These are phyloP conservation scores for Kodamaea fungicola DNA, from an alignment of 1,139 yeast genomes.

Conservation along the genomic window DNA sequence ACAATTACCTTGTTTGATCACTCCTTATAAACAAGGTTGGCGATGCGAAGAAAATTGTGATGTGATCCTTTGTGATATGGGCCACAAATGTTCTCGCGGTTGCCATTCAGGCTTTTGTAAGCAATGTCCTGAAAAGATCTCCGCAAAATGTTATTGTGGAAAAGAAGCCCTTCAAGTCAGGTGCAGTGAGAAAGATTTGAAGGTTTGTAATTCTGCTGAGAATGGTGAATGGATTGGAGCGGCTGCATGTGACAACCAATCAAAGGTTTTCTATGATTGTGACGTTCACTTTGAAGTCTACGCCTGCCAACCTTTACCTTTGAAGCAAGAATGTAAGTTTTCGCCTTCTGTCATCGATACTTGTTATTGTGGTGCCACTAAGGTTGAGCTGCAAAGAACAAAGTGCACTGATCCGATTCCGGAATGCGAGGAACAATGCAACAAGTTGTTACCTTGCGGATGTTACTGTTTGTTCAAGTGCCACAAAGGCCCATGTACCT, in stretches of 20 bases:
- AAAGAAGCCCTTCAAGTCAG: constrained; percentile 37
- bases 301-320: constrained; percentile 56
- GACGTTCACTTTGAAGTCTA: constrained; percentile 57
- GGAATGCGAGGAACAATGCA: constrained; percentile 64
- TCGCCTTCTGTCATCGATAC: constrained; percentile 57
- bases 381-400: constrained; percentile 32
- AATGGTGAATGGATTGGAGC: constrained; percentile 55
- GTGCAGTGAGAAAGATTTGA: constrained; percentile 48
- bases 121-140: constrained; percentile 42
- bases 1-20: constrained; percentile 71
- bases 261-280: constrained; percentile 60
- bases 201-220: constrained; percentile 20
- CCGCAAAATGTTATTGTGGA: constrained; percentile 74
- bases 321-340: constrained; percentile 52
- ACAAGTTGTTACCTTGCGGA: constrained; percentile 66
- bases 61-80: constrained; percentile 56
- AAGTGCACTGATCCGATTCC: constrained; percentile 77
- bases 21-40: constrained; percentile 70
- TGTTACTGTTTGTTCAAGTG: constrained; percentile 66
- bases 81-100: constrained; percentile 44
- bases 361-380: constrained; percentile 74
- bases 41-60: constrained; percentile 61
- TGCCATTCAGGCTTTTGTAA: constrained; percentile 87
- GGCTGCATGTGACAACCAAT: constrained; percentile 52
- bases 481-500: constrained; percentile 76